These are phyloP conservation scores for Wickerhamiella azymoides DNA, from an alignment of 805 yeast species.

Conservation along the genomic window DNA sequence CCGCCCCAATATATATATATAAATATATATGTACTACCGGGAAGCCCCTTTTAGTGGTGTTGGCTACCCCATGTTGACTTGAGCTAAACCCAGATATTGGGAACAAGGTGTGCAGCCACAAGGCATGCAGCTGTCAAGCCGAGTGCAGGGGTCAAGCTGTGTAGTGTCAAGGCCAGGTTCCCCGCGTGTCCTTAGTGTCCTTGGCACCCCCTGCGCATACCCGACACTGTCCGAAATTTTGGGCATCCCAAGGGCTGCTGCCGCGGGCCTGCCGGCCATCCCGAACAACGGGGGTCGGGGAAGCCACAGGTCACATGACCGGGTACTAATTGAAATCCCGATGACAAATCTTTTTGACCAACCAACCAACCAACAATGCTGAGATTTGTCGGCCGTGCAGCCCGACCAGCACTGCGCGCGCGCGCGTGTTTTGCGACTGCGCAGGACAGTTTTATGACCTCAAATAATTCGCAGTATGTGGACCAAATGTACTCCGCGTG, in stretches of 20 bases:
- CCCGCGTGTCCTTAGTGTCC: not conserved
- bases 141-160: too few relatives aligned
- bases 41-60: too few relatives aligned
- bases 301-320: not conserved
- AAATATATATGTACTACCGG: too few relatives aligned
- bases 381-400: conserved; percentile 6
- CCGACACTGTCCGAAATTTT: not conserved
- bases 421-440: conserved; percentile 17
- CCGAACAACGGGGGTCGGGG: not conserved
- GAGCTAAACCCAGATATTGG: too few relatives aligned
- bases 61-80: too few relatives aligned
- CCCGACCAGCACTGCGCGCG: conserved; percentile 1
- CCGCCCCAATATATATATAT: too few relatives aligned
- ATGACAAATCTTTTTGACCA: not conserved
- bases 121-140: too few relatives aligned
- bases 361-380: conserved; percentile 9
- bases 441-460: conserved; percentile 63
- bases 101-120: too few relatives aligned
- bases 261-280: too few relatives aligned
- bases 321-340: not conserved
- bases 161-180: too few relatives aligned
- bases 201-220: not conserved
- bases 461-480: conserved; percentile 78
- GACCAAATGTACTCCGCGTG: conserved; percentile 97
- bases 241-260: not conserved